Evolutionary conservation across 2,329 filamentous ascomycete genomes (phyloP).

Genomic region (Endoconidiophora polonica): DNA sequence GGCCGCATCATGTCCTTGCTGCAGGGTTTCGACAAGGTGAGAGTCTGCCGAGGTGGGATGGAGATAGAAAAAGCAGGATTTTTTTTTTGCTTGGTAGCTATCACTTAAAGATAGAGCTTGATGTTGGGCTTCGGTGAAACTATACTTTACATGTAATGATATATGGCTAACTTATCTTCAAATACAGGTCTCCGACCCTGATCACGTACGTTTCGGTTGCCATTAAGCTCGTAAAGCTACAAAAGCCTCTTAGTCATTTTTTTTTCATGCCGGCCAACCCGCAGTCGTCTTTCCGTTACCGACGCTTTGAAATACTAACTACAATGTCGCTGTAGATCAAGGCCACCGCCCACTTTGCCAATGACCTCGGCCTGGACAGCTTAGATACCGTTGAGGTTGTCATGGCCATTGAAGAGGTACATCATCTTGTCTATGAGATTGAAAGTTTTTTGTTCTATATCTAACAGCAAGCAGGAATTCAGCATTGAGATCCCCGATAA

Average conservation of each 20-base stretch:
- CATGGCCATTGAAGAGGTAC: slow-evolving; percentile 97
- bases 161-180: background rate
- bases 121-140: background rate
- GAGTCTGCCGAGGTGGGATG: slow-evolving; percentile 11
- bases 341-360: slow-evolving; percentile 74
- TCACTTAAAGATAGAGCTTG: no score
- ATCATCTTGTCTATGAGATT: slow-evolving; percentile 15
- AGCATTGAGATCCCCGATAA: slow-evolving; percentile 97
- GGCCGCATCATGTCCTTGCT: slow-evolving; percentile 83
- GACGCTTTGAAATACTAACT: background rate
- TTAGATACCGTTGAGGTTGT: slow-evolving; percentile 98
- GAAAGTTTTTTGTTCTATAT: background rate
- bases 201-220: slow-evolving; percentile 34
- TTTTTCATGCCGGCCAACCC: background rate
- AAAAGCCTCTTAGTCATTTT: background rate
- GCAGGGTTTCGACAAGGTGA: slow-evolving; percentile 85
- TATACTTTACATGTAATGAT: background rate
- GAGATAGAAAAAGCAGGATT: slow-evolving; percentile 2
- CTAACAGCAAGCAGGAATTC: slow-evolving; percentile 30
- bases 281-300: slow-evolving; percentile 9
- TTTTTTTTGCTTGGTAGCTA: slow-evolving; percentile 13
- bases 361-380: slow-evolving; percentile 92
- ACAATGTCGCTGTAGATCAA: slow-evolving; percentile 46
- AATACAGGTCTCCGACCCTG: slow-evolving; percentile 47
- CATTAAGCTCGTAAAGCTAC: background rate